These are phyloP conservation scores for Starmerella asiatica DNA, from an alignment of 805 yeast genomes.

Conservation along the genomic window DNA sequence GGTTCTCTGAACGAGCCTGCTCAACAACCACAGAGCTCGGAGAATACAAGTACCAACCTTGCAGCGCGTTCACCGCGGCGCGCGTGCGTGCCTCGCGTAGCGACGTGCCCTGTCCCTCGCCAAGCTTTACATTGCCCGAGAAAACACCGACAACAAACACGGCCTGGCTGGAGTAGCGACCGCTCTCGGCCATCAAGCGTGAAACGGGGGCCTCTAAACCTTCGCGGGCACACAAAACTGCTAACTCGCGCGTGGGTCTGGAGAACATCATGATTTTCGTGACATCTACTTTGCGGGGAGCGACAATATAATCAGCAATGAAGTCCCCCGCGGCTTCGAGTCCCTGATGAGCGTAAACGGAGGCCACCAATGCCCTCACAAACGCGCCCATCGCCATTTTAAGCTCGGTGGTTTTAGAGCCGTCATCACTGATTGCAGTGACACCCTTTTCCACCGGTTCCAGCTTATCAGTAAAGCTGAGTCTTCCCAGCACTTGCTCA, in stretches of 20 bases:
- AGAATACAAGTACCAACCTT: slow-evolving; percentile 82
- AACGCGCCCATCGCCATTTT: slow-evolving; percentile 42
- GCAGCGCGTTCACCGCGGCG: slow-evolving; percentile 80
- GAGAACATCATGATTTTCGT: slow-evolving; percentile 63
- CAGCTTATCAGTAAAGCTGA: slow-evolving; percentile 19
- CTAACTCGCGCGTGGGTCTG: slow-evolving; percentile 74
- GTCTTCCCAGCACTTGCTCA: slow-evolving; percentile 47
- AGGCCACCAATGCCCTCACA: slow-evolving; percentile 74
- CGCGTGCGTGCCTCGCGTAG: slow-evolving; percentile 83
- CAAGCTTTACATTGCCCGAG: slow-evolving; percentile 66
- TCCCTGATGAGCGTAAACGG: slow-evolving; percentile 62
- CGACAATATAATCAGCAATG: slow-evolving; percentile 55
- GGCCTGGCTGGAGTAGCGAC: slow-evolving; percentile 72
- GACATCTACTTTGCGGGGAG: slow-evolving; percentile 66
- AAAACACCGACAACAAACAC: slow-evolving; percentile 86
- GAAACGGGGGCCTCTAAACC: slow-evolving; percentile 61
- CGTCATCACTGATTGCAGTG: slow-evolving; percentile 21
- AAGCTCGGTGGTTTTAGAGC: slow-evolving; percentile 30
- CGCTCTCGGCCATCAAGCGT: slow-evolving; percentile 82
- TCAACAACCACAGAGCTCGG: slow-evolving; percentile 39
- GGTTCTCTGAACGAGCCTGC: slow-evolving; percentile 7
- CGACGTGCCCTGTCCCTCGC: slow-evolving; percentile 90
- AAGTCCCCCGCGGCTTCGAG: slow-evolving; percentile 51
- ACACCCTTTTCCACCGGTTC: slow-evolving; percentile 26
- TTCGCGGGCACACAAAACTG: slow-evolving; percentile 63